Base-by-base conservation (phyloP, 2,329 filamentous ascomycete genomes). In the Trichoderma citrinoviride region DNA sequence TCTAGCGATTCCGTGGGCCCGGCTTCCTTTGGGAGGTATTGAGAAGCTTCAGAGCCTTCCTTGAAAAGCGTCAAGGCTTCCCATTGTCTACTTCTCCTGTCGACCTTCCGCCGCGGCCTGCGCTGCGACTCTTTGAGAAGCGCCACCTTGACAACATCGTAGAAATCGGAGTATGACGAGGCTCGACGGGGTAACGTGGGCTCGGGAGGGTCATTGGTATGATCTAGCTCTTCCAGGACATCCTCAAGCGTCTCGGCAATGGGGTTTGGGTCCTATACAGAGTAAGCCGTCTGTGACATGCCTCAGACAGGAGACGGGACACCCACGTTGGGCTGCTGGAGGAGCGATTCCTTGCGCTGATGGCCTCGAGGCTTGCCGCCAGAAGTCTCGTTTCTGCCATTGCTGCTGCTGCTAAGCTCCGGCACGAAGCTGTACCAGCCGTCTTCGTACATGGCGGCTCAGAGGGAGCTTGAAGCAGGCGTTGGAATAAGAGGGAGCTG, bases 401-500 rank as follows among this genome's bases (percentile, higher is more conserved):
- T 79, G 66, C 80, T 80, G 70, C 82, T 84, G 68, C 82, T 79
- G 65, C 83, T 78, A 61, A 85, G 77, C 63, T 89, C 86, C 27
- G 90, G 85, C 68, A 91, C 86, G 73, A 92, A 89, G 74, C 85
- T 91, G 79, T 93, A 92, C 90, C 91, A 94, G 33, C 90, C 87
- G 77, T 94, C 91, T 77, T 94, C 91, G 76, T 91, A 91, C 90
- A 92, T 93, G 70, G 69, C 80, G 69, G 60, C 37, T 52, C 61
- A 60, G 29, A 58, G 21, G 61, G 37, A 58, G 21, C 44, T 64
- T 49, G 52, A 64, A 55, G 27, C 40, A 62, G 27, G 27, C 40
- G 40, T 40, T 25, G 52, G 37, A 27, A 19, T 7, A 33, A 21
- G 40, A 29, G 14, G 41, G 41, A 56, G 7, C 33, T 53, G 23